Conservation (phyloP, 139 green algal species). For the Diplosphaera chodatii region DNA sequence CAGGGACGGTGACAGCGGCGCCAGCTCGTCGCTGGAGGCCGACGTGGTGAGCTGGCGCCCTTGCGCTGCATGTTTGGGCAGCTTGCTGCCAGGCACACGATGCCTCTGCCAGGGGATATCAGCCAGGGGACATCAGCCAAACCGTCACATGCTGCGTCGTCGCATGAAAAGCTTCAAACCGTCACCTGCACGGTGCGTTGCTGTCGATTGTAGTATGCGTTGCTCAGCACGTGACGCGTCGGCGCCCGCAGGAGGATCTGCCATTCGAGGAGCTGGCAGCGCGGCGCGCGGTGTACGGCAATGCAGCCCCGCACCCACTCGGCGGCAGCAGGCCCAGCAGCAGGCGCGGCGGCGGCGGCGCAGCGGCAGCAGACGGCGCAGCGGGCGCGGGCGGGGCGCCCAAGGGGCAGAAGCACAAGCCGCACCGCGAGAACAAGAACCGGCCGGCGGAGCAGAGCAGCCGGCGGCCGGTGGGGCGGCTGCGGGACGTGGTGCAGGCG, state of each 20-base stretch:
- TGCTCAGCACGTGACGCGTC: too few relatives aligned
- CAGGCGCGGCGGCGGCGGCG: too few relatives aligned
- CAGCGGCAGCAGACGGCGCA: slow-evolving; percentile 4
- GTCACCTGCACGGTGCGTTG: too few relatives aligned
- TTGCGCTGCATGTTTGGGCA: too few relatives aligned
- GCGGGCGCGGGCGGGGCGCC: background rate
- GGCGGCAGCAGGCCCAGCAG: too few relatives aligned
- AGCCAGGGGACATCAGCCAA: too few relatives aligned
- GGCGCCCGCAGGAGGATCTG: background rate
- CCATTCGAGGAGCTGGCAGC: slow-evolving; percentile 31
- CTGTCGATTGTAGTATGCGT: too few relatives aligned
- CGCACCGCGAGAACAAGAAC: slow-evolving; percentile 66
- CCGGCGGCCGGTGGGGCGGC: slow-evolving; percentile 67
- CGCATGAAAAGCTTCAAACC: too few relatives aligned
- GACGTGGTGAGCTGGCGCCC: background rate
- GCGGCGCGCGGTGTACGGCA: slow-evolving; percentile 37
- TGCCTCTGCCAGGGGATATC: too few relatives aligned
- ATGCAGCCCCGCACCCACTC: background rate
- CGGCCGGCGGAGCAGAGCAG: slow-evolving; percentile 59
- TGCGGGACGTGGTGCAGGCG: slow-evolving; percentile 61
- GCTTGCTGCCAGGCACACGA: too few relatives aligned
- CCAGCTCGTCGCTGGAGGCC: too few relatives aligned
- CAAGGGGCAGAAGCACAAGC: slow-evolving; percentile 12
- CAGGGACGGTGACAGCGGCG: slow-evolving; percentile 4
- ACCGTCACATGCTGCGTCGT: too few relatives aligned